phyloP scores from a whole-genome alignment of 805 yeast genomes.

The Alloascoidea africana region DNA sequence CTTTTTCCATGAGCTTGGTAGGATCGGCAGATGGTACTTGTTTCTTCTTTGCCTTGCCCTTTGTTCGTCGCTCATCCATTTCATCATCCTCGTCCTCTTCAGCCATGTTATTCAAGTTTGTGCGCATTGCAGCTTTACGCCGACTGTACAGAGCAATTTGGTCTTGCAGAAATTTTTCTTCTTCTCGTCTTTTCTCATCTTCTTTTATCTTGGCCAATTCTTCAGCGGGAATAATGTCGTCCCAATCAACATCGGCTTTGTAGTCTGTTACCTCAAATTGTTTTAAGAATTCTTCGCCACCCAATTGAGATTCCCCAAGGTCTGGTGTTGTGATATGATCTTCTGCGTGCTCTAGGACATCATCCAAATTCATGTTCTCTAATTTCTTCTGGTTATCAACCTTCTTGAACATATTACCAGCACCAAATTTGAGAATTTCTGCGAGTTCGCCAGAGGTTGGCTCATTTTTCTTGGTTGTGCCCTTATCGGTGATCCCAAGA shows the following conservation, averaged over 20 bases:
- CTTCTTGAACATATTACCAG: constrained; percentile 96
- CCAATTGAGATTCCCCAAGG: constrained; percentile 90
- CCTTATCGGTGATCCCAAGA: constrained; percentile 79
- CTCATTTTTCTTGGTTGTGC: constrained; percentile 39
- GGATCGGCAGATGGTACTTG: constrained; percentile 25
- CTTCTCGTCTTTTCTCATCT: constrained; percentile 75
- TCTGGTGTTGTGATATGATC: constrained; percentile 96
- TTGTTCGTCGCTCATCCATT: constrained; percentile 22
- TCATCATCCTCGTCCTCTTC: constrained; percentile 28
- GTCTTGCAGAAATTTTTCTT: constrained; percentile 75
- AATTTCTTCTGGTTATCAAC: constrained; percentile 87
- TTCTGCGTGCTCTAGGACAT: constrained; percentile 91
- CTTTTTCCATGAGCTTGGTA: constrained; percentile 63
- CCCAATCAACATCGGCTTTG: constrained; percentile 98
- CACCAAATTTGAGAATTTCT: constrained; percentile 94
- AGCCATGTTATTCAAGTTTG: constrained; percentile 26
- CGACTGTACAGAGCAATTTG: constrained; percentile 81
- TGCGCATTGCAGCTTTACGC: constrained; percentile 59
- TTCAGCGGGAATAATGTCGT: constrained; percentile 93
- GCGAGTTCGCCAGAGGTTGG: constrained; percentile 77
- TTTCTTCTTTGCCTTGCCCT: constrained; percentile 18
- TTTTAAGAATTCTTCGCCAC: constrained; percentile 93
- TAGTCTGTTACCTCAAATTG: constrained; percentile 98
- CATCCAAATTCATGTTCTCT: constrained; percentile 90
- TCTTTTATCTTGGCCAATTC: constrained; percentile 81